These are phyloP conservation scores for Sugiyamaella smithiae DNA, from an alignment of 805 yeast species.

Conservation along the genomic window DNA sequence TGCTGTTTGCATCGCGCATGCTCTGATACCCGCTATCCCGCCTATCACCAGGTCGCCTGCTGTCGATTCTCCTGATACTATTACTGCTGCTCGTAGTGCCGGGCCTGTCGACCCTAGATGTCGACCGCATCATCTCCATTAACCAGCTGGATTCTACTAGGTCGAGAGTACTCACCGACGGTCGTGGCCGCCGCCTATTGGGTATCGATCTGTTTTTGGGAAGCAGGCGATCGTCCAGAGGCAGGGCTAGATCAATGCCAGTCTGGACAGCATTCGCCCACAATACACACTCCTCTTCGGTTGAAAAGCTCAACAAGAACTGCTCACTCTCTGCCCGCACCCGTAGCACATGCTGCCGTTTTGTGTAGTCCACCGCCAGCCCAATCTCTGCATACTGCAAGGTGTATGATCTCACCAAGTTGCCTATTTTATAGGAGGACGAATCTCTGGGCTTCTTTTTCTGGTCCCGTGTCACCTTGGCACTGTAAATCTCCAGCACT, in stretches of 20 bases:
- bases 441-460: background rate
- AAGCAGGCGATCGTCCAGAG: conserved; percentile 63
- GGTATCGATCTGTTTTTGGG: conserved; percentile 84
- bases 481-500: conserved; percentile 65
- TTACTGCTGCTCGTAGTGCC: background rate
- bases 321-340: conserved; percentile 83
- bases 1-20: background rate
- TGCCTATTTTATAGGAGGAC: conserved; percentile 19
- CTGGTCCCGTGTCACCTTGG: conserved; percentile 34
- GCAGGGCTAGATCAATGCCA: conserved; percentile 79
- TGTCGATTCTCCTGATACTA: background rate
- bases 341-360: conserved; percentile 64
- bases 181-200: conserved; percentile 50
- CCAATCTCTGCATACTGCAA: conserved; percentile 84
- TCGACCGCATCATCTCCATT: conserved; percentile 3
- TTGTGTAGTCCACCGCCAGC: conserved; percentile 78
- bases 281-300: conserved; percentile 62
- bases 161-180: background rate
- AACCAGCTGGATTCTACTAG: background rate
- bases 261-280: conserved; percentile 74
- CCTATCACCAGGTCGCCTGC: background rate
- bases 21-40: background rate
- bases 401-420: conserved; percentile 55
- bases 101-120: background rate
- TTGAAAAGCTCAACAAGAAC: conserved; percentile 61